A percentile compares a stretch with the other conserved stretches of the same genome.
Conservation (phyloP, 495 filamentous ascomycete genomes). For the Hypoxylon trugodes region DNA sequence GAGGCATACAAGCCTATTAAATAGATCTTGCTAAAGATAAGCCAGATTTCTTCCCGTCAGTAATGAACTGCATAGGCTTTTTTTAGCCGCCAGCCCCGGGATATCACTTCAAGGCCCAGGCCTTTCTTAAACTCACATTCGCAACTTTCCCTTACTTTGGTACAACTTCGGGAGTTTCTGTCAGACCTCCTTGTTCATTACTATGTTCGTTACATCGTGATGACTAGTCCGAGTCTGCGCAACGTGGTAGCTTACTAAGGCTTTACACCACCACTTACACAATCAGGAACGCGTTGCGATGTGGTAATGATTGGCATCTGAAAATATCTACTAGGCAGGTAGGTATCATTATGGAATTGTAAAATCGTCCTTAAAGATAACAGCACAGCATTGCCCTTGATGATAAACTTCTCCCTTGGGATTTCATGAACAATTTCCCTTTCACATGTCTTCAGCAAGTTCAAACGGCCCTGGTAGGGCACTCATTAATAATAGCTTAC, state of each 20-base stretch:
- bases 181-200: constrained; percentile 25
- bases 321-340: no score
- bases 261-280: background rate
- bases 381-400: no score
- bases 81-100: constrained; percentile 19
- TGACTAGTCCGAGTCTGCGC: background rate
- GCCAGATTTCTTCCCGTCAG: background rate
- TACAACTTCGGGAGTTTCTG: constrained; percentile 1
- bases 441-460: no score
- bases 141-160: background rate
- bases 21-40: background rate
- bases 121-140: background rate
- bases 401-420: no score
- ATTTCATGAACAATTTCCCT: no score
- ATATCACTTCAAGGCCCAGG: constrained; percentile 6
- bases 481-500: no score
- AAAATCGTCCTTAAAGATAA: no score
- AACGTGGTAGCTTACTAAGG: background rate
- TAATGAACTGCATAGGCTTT: constrained; percentile 2
- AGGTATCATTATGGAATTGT: no score
- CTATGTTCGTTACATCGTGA: background rate
- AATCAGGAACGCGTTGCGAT: no score
- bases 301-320: no score
- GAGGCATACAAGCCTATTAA: background rate
- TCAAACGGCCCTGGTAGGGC: no score